Base-by-base conservation (phyloP, 345 rosid species). In the Gossypium anomalum region DNA sequence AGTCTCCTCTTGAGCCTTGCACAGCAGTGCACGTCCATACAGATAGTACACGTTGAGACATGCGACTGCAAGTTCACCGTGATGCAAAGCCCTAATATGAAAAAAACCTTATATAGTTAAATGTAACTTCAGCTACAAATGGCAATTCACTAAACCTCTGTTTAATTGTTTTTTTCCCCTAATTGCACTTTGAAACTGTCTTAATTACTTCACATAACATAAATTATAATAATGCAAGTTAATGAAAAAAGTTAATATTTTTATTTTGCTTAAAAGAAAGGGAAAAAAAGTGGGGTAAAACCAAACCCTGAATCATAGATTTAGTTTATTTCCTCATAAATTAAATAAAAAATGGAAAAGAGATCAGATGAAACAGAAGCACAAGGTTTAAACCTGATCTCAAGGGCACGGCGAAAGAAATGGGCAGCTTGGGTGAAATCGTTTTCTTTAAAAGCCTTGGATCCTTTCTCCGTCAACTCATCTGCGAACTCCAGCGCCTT, bases 371-470 rank as follows among this genome's bases (percentile, higher is more conserved):
- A 44, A 45, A 16, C 57, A 47, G 61, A 76, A 65, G 58, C 55
- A 44, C 25, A 23, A 70, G 13, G 29, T 13, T 55, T 59, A 51
- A 75, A 94, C 99, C 94, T 89, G 86, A 93, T 93, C 76, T 95
- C 98, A 9, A 95, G 91, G 62, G 94, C 88, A 38, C 98, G 99
- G 85, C 98, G 91, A 56, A 90, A 91, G 85, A 91, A 95, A 48
- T 95, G 98, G 7, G 88, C 89, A 17, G 99, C 99, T 82, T 93
- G 97, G 7, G 69, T 75, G 70, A 79, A 87, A 75, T 95, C 96
- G 2, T 70, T 75, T 52, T 89, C 94, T 71, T 81, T 91, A 66
- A 95, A 64, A 16, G 91, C 96, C 13, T 7, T 48, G 17, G 82
- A 74, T 65, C 97, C 98, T 80, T 72, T 84, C 85, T 87, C 94